Conservation (phyloP, 2,329 filamentous ascomycete genomes). For the Cladophialophora bantiana region DNA sequence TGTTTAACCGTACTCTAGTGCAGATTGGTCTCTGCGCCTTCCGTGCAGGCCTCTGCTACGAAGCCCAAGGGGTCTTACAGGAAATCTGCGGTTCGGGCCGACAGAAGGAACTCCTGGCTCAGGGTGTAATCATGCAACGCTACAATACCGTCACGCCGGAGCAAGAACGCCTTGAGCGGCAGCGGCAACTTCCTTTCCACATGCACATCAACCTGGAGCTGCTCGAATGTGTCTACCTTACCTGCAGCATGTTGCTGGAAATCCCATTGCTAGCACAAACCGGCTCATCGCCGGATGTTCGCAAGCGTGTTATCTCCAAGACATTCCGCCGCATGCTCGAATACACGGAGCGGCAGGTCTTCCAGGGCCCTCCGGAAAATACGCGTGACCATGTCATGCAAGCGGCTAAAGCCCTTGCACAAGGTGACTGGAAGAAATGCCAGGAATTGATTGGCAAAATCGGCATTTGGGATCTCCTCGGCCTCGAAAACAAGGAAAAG, state of each 20-base stretch:
- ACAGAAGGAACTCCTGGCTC: constrained; percentile 96
- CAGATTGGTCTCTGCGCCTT: constrained; percentile 98
- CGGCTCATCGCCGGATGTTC: constrained; percentile 93
- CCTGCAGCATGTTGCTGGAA: constrained; percentile 98
- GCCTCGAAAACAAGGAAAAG: constrained; percentile 74
- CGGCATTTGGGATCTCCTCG: constrained; percentile 99
- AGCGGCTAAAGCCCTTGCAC: constrained; percentile 93
- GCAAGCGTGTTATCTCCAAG: constrained; percentile 98
- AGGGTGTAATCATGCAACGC: constrained; percentile 97
- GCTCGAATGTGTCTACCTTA: constrained; percentile 96
- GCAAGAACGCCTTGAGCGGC: constrained; percentile 95
- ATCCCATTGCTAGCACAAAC: constrained; percentile 97
- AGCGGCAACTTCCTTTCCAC: constrained; percentile 98
- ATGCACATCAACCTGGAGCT: constrained; percentile 99
- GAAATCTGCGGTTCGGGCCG: constrained; percentile 97
- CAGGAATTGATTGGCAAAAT: constrained; percentile 93
- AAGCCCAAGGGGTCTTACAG: constrained; percentile 95
- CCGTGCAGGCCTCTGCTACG: constrained; percentile 94
- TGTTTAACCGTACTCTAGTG: constrained; percentile 97
- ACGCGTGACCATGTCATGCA: constrained; percentile 99
- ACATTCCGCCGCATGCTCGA: constrained; percentile 99
- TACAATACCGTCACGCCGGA: constrained; percentile 96
- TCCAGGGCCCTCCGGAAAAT: constrained; percentile 97
- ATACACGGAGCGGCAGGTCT: constrained; percentile 99
- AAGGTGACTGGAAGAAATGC: constrained; percentile 98